Base-by-base conservation (phyloP, 306 rosid species). In the Mucuna pruriens region DNA sequence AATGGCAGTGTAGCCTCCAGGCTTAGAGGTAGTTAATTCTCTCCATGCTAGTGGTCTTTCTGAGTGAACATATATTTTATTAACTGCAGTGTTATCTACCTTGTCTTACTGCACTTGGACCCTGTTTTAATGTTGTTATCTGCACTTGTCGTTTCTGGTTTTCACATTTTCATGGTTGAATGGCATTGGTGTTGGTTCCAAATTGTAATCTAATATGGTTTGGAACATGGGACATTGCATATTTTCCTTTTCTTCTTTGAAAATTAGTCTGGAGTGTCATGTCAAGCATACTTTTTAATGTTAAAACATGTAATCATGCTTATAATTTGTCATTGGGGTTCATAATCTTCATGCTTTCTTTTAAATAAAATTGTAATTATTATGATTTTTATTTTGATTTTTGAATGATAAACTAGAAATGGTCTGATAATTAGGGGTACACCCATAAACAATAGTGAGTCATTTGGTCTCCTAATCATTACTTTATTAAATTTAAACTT, bases 1-100 rank as follows among this genome's bases (percentile, higher is more conserved):
- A 95, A 95, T 85, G 99, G 97, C 67, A 95, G 99, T 77, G 99
- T 93, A 34, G 99, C 96, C 16, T 86, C 95, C 83, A 86, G 97
- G 88, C 97, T 95, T 58, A 89, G 96, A 93, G 98, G 99, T 95
- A 61, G 34, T 87, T 61, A 17, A n/a, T 49, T 81, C 51, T 75
- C 77, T 40, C 54, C 31, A 25, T 79, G 45, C 40, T 49, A 51
- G 72, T 17, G 17, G 17, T 26, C 34, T 42, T 55, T 78, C 48
- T 16, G 51, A n/a, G 63, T 39, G 70, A 55, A 57, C 58, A 15
- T 66, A 39, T 36, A 22, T 68, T 48, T 34, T 9, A 2, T 45
- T 26, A 6, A 61, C 17, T 19, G 40, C 29, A 66, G 9, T 20
- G 15, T 52, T 54, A 44, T 63, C 9, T 54, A 23, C 6, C 25